Evolutionary conservation across 768 basidiomycete genomes (phyloP).

Genomic region (Daedaleopsis nitida): DNA sequence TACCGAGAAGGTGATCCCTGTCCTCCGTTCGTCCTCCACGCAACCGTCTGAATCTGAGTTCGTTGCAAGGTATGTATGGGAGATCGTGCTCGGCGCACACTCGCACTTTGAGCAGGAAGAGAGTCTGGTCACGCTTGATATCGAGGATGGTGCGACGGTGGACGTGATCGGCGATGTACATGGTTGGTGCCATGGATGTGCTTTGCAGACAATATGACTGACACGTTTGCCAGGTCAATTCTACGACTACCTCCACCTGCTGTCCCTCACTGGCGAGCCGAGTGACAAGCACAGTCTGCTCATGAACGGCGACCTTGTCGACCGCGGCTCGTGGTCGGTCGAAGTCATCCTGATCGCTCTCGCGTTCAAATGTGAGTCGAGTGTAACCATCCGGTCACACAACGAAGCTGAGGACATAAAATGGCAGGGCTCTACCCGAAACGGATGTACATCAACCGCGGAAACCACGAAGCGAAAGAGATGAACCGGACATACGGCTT

Average conservation of each 20-base stretch:
- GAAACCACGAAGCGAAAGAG: slow-evolving; percentile 95
- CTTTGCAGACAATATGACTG: neutral
- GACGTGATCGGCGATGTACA: slow-evolving; percentile 98
- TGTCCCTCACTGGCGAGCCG: slow-evolving; percentile 84
- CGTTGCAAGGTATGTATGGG: slow-evolving; percentile 80
- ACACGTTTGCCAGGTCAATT: slow-evolving; percentile 70
- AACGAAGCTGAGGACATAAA: slow-evolving; percentile 18
- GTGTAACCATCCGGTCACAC: neutral
- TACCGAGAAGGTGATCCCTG: slow-evolving; percentile 60
- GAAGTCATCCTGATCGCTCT: slow-evolving; percentile 93
- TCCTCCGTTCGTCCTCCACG: slow-evolving; percentile 42
- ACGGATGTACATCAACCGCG: slow-evolving; percentile 90
- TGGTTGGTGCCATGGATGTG: slow-evolving; percentile 46
- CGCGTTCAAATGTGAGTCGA: slow-evolving; percentile 85
- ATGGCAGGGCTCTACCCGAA: slow-evolving; percentile 86
- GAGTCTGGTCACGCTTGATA: slow-evolving; percentile 73
- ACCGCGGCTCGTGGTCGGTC: slow-evolving; percentile 94
- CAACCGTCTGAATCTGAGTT: neutral
- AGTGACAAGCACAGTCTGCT: slow-evolving; percentile 81
- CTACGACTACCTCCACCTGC: slow-evolving; percentile 89
- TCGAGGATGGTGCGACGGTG: slow-evolving; percentile 78
- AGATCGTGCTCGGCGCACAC: slow-evolving; percentile 89
- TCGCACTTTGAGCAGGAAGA: slow-evolving; percentile 74
- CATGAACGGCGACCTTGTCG: slow-evolving; percentile 96
- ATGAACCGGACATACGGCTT: slow-evolving; percentile 97